Conservation (phyloP, 176 grass and related monocot genomes). For the Paspalum notatum region DNA sequence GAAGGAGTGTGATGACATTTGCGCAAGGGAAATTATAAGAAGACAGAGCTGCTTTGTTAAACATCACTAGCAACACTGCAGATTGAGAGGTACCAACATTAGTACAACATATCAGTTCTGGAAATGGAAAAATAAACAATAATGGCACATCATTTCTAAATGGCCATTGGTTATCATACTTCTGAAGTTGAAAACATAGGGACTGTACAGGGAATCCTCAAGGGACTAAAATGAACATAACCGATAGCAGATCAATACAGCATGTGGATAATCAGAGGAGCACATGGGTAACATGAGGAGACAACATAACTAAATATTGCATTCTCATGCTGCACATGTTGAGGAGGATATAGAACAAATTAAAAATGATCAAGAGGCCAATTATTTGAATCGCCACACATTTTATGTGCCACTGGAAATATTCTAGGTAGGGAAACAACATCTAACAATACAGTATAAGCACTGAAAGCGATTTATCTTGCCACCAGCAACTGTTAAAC, state of each 20-base stretch:
- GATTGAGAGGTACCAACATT: conserved; percentile 37
- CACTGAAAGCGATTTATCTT: not conserved
- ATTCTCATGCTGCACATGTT: not conserved
- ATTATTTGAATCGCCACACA: not conserved
- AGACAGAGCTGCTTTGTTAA: conserved; percentile 97
- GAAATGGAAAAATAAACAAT: conserved; percentile 17
- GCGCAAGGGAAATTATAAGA: conserved; percentile 93
- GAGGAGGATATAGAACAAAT: not conserved
- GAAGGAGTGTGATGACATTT: conserved; percentile 97
- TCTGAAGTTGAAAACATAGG: conserved; percentile 9
- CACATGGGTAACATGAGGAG: not conserved
- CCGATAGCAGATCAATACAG: not conserved
- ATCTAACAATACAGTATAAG: not conserved
- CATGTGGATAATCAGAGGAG: not conserved
- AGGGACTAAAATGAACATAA: not conserved
- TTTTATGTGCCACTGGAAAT: not conserved
- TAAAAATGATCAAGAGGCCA: not conserved
- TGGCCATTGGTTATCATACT: not conserved
- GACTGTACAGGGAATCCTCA: not conserved
- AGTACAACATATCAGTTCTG: conserved; percentile 15
- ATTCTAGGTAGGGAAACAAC: not conserved
- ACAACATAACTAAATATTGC: not conserved
- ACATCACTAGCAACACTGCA: conserved; percentile 96
- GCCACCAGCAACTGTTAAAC: not conserved
- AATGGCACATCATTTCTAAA: not conserved